Base-by-base conservation (phyloP, 768 basidiomycete species). In the Boletus speciosus region DNA sequence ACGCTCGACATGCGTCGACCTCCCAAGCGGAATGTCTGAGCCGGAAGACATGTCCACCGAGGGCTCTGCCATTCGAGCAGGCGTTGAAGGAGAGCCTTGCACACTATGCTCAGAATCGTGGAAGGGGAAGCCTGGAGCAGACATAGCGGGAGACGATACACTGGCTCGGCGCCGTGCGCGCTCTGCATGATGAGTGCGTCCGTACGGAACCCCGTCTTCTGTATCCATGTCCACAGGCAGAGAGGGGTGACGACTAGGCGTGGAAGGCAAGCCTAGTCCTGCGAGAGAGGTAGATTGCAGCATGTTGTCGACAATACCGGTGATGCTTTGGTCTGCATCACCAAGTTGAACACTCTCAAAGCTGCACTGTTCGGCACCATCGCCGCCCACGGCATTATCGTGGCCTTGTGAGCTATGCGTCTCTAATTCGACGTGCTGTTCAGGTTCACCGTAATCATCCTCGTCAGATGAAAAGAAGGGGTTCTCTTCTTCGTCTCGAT, bases 291-390 rank as follows among this genome's bases (percentile, higher is more conserved):
- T 23, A 40, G 68, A 51, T 48, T 80, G 77, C 54, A 88, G 76
- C 76, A 88, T 84, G 51, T 86, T 80, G 42, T 88, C 82, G 19
- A 88, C 86, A 29, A 86, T 76, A n/a, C 85, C 83, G 10, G 82
- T 83, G 59, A 88, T 82, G 64, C 84, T 86, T 51, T 76, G 68
- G 55, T 69, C 74, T n/a, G 62, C 56, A 47, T 81, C 77, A n/a
- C 71, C 74, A 25, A 77, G 63, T 34, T 75, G 72, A 43, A 74
- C 69, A 45, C 74, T 76, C 46, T 78, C 81, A 57, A 78, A 78
- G 49, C 32, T 61, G 45, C 48, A 39, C 8, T 61, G 58, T 31
- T 68, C 59, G 14, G 31, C 16, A 4, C 41, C 56, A 34, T 63
- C 41, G 10, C 19, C 21, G 15, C 35, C 42, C 12, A 21, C 15